Percentiles rank a stretch among this genome's conserved stretches.
Conservation (phyloP, 1,139 yeast species). For the Yamadazyma kanchanaburiensis region DNA sequence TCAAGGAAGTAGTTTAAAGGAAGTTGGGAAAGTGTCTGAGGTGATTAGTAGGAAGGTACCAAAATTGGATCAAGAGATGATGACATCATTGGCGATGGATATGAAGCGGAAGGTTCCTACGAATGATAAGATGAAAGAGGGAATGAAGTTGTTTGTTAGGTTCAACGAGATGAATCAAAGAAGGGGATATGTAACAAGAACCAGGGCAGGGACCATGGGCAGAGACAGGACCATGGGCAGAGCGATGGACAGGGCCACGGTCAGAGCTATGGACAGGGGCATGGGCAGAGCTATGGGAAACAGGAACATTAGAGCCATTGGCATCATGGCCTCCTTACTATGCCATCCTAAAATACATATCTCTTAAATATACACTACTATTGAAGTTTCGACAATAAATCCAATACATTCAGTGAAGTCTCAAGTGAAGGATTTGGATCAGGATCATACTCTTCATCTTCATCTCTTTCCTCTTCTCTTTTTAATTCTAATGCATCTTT, state of each 20-base stretch:
- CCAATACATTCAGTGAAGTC: conserved; percentile 17
- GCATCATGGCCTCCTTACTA: too few species aligned
- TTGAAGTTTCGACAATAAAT: conserved; percentile 33
- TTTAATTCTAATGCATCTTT: conserved; percentile 31
- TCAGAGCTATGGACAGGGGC: too few species aligned
- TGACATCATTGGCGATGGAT: conserved; percentile 7
- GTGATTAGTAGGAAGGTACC: conserved; percentile 16
- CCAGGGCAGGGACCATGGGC: too few species aligned
- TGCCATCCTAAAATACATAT: too few species aligned
- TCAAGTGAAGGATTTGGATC: conserved; percentile 1
- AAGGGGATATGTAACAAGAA: conserved; percentile 1
- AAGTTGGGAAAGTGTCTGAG: too few species aligned
- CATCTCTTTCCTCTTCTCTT: conserved; percentile 19
- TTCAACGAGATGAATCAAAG: conserved; percentile 7
- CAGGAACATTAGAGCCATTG: too few species aligned
- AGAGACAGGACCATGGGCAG: too few species aligned
- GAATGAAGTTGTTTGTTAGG: conserved; percentile 6
- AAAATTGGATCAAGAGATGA: conserved; percentile 5
- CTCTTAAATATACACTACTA: conserved; percentile 8
- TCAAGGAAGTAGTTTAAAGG: conserved; percentile 16
- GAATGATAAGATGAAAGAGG: conserved; percentile 7
- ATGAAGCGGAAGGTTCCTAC: conserved; percentile 9
- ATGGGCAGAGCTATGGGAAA: too few species aligned
- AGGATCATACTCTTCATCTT: conserved; percentile 20
- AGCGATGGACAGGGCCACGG: too few species aligned